Percentiles rank a stretch among this genome's conserved stretches.
Conservation (phyloP, 306 rosid species). For the Lithocarpus polystachyus region DNA sequence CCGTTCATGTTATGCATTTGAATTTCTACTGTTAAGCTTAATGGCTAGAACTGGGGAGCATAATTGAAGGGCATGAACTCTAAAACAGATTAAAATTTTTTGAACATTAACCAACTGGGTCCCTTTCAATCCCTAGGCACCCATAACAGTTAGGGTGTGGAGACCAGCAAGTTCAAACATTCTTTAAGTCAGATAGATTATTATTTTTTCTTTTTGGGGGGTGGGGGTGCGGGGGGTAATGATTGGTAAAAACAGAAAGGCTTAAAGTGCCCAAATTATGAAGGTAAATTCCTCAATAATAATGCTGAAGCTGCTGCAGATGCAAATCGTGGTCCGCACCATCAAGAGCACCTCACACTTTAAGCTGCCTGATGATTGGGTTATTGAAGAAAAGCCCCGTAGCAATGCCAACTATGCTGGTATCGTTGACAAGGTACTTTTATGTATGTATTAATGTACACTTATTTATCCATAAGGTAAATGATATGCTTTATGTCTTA, state of each 20-base stretch:
- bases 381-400: slow-evolving; percentile 31
- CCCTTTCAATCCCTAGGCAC: background rate
- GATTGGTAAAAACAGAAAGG: background rate
- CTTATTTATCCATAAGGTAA: background rate
- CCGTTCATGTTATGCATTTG: background rate
- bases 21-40: background rate
- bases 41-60: background rate
- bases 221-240: background rate
- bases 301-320: slow-evolving; percentile 25
- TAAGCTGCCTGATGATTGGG: slow-evolving; percentile 41
- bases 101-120: background rate
- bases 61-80: background rate
- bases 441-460: background rate
- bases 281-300: slow-evolving; percentile 7
- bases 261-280: background rate
- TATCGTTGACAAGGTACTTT: slow-evolving; percentile 31
- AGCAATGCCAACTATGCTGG: slow-evolving; percentile 1
- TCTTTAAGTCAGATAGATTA: background rate
- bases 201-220: background rate
- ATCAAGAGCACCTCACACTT: slow-evolving; percentile 6
- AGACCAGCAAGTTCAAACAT: background rate
- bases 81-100: background rate
- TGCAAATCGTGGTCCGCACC: background rate
- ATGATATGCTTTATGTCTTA: background rate
- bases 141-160: background rate